These are phyloP conservation scores for Verticillium nonalfalfae DNA, from an alignment of 2,329 filamentous ascomycete genomes.

Conservation along the genomic window DNA sequence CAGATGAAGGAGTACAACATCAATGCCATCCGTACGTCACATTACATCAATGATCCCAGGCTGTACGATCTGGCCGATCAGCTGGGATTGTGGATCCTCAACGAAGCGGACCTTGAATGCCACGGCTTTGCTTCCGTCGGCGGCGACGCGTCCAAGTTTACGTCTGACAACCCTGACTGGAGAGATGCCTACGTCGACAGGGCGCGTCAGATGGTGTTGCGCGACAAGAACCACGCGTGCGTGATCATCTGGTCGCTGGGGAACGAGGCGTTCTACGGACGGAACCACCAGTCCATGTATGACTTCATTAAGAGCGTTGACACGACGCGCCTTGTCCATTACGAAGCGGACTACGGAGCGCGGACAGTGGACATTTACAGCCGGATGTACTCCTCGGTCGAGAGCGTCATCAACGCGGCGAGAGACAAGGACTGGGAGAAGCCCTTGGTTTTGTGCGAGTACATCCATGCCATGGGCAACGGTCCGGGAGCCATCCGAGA, in stretches of 20 bases:
- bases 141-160: conserved; percentile 38
- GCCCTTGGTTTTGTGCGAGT: conserved; percentile 52
- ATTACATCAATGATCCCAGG: conserved; percentile 56
- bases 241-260: conserved; percentile 68
- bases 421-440: conserved; percentile 39
- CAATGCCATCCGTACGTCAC: conserved; percentile 63
- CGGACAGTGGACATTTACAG: conserved; percentile 56
- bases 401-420: conserved; percentile 33
- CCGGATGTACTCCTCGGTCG: conserved; percentile 56
- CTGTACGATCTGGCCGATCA: conserved; percentile 58
- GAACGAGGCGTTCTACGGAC: conserved; percentile 66
- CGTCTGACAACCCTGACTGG: conserved; percentile 57
- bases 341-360: conserved; percentile 55
- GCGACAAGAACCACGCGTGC: conserved; percentile 54
- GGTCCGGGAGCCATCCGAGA: conserved; percentile 62
- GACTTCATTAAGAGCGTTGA: conserved; percentile 54
- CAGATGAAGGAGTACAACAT: conserved; percentile 65
- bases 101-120: conserved; percentile 49
- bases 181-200: conserved; percentile 60
- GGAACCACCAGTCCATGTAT: conserved; percentile 63
- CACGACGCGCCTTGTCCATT: conserved; percentile 53
- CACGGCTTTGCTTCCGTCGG: conserved; percentile 41
- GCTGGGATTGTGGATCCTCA: conserved; percentile 58
- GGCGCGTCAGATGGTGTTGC: conserved; percentile 55
- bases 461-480: conserved; percentile 63